Evolutionary conservation across 106 monocot genomes (phyloP), one percentile per base, ranked within the genome.

Genomic region (Apostasia ramifera): DNA sequence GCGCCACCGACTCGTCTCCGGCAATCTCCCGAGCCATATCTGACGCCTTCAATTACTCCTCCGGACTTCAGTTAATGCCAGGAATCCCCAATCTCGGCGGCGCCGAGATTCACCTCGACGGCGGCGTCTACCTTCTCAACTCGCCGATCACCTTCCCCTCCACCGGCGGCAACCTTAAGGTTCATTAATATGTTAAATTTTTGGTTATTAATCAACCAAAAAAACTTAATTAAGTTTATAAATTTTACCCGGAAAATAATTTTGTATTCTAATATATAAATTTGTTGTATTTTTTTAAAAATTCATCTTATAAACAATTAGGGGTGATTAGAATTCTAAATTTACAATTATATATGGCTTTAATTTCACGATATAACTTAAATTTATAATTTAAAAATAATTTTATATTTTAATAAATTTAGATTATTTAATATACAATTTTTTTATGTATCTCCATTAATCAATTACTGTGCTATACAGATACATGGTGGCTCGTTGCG

Each of bases 71-170:
- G 6, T 45, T 91, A 67, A 59, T 86, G 41, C 40, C 59, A 7
- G 79, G 81, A 3, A 64, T 91, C 60, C 63, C 74, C 42, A 84
- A 91, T 63, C 74, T 91, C 48, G 91, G 91, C n/a, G 90, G 90
- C 15, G 70, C 78, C 26, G 70, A 83, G 14, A 53, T 90, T 15
- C 73, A 86, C 39, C 74, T 90, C 13, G 70, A 86, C 65, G 91
- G 91, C n/a, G 91, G 91, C 1, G 41, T 67, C 10, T 91, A 86
- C 74, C 69, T 77, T 45, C 76, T 91, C 55, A 79, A 76, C 71
- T 69, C 54, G 42, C 86, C 91, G 1, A 70, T 91, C 39, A 55
- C 61, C 3, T 73, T 90, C 55, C 91, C 90, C 6, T 47, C 77
- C 6, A 40, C 74, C 9, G 77, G 73, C 37, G 88, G 78, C 14